Evolutionary conservation across 495 filamentous ascomycete species (phyloP).

Genomic region (Pyrenopolyporus hunteri): DNA sequence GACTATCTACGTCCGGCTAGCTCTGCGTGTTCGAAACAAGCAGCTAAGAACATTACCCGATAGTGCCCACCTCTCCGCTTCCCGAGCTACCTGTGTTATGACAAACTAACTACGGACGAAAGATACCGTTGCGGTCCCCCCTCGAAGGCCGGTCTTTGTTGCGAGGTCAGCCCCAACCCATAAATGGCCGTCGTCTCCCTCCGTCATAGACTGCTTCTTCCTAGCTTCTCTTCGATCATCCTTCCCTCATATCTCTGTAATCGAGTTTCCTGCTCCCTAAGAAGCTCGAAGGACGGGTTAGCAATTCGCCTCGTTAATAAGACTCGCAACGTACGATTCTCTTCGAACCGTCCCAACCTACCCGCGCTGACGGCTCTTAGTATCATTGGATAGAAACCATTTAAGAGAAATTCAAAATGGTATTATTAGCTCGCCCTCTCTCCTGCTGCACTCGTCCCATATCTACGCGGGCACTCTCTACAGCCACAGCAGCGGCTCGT

Average conservation of each 20-base stretch:
- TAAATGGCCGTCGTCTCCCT: slow-evolving; percentile 37
- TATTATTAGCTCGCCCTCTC: slow-evolving; percentile 53
- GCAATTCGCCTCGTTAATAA: slow-evolving; percentile 5
- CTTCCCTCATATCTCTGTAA: slow-evolving; percentile 27
- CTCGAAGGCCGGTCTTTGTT: slow-evolving; percentile 16
- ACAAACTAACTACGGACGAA: slow-evolving; percentile 18
- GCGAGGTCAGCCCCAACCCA: slow-evolving; percentile 19
- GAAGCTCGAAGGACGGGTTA: neutral
- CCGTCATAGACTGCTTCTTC: slow-evolving; percentile 7
- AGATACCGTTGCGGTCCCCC: slow-evolving; percentile 21
- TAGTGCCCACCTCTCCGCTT: slow-evolving; percentile 31
- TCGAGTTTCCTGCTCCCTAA: slow-evolving; percentile 2
- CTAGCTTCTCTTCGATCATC: slow-evolving; percentile 14
- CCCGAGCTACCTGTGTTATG: slow-evolving; percentile 27
- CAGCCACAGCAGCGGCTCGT: slow-evolving; percentile 33
- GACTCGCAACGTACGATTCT: slow-evolving; percentile 13
- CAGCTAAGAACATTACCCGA: slow-evolving; percentile 38
- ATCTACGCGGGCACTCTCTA: slow-evolving; percentile 31
- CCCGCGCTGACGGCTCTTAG: slow-evolving; percentile 2
- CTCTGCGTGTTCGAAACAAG: slow-evolving; percentile 12
- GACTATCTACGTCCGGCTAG: slow-evolving; percentile 25
- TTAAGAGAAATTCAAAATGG: slow-evolving; percentile 53
- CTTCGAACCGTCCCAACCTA: slow-evolving; percentile 2
- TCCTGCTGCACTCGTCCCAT: slow-evolving; percentile 42
- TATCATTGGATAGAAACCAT: slow-evolving; percentile 22